Conservation (phyloP, 1,284 basidiomycete genomes). For the Cryptococcus neoformans region DNA sequence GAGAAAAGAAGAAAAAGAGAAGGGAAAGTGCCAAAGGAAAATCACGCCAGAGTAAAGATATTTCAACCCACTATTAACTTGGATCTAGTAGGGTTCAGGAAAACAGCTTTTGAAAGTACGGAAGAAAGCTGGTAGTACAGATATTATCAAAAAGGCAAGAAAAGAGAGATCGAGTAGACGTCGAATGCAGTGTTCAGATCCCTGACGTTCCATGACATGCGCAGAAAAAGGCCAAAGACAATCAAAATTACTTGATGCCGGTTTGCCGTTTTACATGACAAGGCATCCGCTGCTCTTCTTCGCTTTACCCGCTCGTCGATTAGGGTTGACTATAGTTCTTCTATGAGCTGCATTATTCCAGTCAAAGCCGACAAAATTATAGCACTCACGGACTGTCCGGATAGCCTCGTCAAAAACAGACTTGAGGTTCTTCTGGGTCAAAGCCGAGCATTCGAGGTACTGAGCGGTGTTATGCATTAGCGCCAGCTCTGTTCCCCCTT, state of each 20-base stretch:
- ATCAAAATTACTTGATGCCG: too few relatives aligned
- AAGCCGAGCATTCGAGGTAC: slow-evolving; percentile 56
- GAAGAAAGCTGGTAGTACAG: slow-evolving; percentile 6
- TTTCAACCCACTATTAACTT: not conserved
- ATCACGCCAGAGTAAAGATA: not conserved
- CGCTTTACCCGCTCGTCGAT: slow-evolving; percentile 39
- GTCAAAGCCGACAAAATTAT: not conserved
- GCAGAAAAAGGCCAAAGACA: too few relatives aligned
- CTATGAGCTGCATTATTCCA: not conserved
- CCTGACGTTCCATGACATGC: too few relatives aligned
- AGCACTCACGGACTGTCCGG: slow-evolving; percentile 65
- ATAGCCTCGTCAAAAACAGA: slow-evolving; percentile 97
- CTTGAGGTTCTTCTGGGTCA: slow-evolving; percentile 97
- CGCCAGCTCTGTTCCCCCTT: not conserved
- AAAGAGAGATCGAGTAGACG: not conserved
- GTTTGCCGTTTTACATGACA: slow-evolving; percentile 31
- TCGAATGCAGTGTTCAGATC: too few relatives aligned
- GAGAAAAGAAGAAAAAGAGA: not conserved
- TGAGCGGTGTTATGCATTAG: slow-evolving; percentile 1
- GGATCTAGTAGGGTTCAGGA: not conserved
- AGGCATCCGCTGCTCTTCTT: slow-evolving; percentile 39
- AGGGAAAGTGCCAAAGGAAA: not conserved
- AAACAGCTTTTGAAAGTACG: not conserved
- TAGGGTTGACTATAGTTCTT: slow-evolving; percentile 38
- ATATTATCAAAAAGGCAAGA: not conserved